Conservation (phyloP, 75 land plant species). For the Pseudotsuga menziesii region DNA sequence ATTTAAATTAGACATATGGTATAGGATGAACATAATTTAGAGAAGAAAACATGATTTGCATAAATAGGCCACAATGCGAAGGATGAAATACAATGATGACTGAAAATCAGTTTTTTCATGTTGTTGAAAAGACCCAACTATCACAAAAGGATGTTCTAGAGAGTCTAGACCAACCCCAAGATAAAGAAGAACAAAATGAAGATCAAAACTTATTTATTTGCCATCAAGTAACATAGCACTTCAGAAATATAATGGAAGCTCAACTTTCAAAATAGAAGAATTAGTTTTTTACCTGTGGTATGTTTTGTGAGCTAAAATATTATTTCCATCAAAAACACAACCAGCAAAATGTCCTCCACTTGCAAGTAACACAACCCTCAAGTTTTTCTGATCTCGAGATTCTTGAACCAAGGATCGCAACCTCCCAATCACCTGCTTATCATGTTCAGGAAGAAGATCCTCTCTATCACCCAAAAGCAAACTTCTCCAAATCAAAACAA, state of each 20-base stretch:
- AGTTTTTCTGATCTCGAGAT: constrained; percentile 33
- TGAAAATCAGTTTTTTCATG: no score
- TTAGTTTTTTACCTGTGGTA: constrained; percentile 67
- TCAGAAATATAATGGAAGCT: background rate
- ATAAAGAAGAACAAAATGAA: background rate
- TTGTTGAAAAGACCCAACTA: background rate
- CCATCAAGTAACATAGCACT: background rate
- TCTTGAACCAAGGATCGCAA: constrained; percentile 42
- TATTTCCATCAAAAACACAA: constrained; percentile 76
- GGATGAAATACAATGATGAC: no score
- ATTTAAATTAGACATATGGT: no score
- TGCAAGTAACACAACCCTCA: constrained; percentile 77
- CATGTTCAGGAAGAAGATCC: constrained; percentile 30
- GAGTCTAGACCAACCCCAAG: background rate
- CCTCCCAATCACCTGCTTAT: constrained; percentile 49
- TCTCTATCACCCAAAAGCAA: constrained; percentile 60
- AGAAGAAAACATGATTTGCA: no score
- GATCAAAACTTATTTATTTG: background rate
- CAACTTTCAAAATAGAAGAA: background rate
- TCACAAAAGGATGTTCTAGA: background rate
- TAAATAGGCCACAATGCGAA: no score
- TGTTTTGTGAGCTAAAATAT: constrained; percentile 83
- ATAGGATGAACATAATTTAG: no score
- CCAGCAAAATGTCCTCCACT: constrained; percentile 99
- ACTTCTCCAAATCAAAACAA: constrained; percentile 65